phyloP scores from a whole-genome alignment of 805 yeast genomes.

The Kodamaea leandrae region DNA sequence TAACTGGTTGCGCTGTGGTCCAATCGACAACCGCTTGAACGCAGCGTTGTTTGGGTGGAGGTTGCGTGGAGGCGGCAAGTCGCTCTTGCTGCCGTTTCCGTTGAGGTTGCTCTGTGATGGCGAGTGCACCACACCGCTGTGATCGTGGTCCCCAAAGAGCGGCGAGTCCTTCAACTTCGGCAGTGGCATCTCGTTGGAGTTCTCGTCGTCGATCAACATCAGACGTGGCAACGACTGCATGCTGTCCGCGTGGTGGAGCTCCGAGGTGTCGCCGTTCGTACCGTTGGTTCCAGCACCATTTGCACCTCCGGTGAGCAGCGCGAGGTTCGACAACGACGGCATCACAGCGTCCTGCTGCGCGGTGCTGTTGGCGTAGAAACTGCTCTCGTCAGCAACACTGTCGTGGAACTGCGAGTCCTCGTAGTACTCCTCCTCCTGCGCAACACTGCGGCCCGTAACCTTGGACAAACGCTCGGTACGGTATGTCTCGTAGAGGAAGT shows the following conservation, averaged over 20 bases:
- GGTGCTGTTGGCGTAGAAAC: constrained; percentile 9
- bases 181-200: constrained; percentile 18
- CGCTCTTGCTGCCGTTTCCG: constrained; percentile 10
- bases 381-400: constrained; percentile 15
- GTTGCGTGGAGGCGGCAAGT: constrained; percentile 16
- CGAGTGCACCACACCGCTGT: constrained; percentile 1
- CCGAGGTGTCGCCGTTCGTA: constrained; percentile 17
- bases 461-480: constrained; percentile 72
- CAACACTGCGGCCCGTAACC: constrained; percentile 42
- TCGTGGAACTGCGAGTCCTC: constrained; percentile 21
- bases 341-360: constrained; percentile 39
- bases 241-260: constrained; percentile 9
- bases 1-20: constrained; percentile 57
- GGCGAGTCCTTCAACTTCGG: constrained; percentile 27
- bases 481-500: constrained; percentile 70
- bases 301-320: constrained; percentile 11
- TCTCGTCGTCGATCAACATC: constrained; percentile 35
- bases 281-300: constrained; percentile 18
- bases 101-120: constrained; percentile 3
- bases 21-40: constrained; percentile 44
- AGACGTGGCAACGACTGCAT: constrained; percentile 25
- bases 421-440: constrained; percentile 16
- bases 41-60: constrained; percentile 27
- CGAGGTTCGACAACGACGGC: constrained; percentile 55
- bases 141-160: constrained; percentile 18